Evolutionary conservation across 1,284 basidiomycete species (phyloP).

Genomic region (Leccinum fallax): DNA sequence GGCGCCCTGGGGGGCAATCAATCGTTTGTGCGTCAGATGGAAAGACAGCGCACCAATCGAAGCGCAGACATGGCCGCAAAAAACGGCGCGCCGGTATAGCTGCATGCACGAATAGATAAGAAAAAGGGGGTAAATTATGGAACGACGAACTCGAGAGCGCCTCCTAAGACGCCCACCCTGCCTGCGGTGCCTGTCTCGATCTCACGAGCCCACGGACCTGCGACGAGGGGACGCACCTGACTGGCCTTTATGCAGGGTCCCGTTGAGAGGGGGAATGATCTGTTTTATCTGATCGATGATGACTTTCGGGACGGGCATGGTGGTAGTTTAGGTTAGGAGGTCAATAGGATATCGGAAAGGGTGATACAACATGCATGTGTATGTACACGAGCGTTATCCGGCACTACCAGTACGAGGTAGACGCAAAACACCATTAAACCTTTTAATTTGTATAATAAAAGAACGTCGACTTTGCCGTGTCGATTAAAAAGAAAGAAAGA

Average conservation of each 20-base stretch:
- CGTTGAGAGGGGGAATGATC: constrained; percentile 84
- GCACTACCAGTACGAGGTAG: constrained; percentile 16
- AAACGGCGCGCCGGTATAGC: constrained; percentile 95
- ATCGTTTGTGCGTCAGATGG: neutral
- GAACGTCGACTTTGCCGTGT: constrained; percentile 1
- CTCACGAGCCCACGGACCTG: neutral
- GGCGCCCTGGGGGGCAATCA: constrained; percentile 64
- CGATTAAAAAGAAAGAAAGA: neutral
- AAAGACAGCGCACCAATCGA: constrained; percentile 56
- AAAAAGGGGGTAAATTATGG: neutral
- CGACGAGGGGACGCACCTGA: constrained; percentile 60
- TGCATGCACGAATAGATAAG: constrained; percentile 26
- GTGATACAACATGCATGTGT: constrained; percentile 26
- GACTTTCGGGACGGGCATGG: constrained; percentile 60
- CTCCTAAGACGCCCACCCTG: constrained; percentile 91
- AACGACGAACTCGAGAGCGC: constrained; percentile 75
- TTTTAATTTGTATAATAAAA: constrained; percentile 24
- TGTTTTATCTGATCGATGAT: constrained; percentile 72
- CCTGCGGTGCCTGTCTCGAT: constrained; percentile 44
- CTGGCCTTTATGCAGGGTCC: constrained; percentile 93
- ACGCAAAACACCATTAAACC: constrained; percentile 21
- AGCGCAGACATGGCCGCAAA: constrained; percentile 90
- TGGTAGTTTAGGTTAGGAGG: neutral
- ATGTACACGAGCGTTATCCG: constrained; percentile 24
- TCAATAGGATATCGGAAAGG: constrained; percentile 19